Percentiles rank a stretch among this genome's conserved stretches.
Conservation (phyloP, 805 yeast species). For the Groenewaldozyma salmanticensis region DNA sequence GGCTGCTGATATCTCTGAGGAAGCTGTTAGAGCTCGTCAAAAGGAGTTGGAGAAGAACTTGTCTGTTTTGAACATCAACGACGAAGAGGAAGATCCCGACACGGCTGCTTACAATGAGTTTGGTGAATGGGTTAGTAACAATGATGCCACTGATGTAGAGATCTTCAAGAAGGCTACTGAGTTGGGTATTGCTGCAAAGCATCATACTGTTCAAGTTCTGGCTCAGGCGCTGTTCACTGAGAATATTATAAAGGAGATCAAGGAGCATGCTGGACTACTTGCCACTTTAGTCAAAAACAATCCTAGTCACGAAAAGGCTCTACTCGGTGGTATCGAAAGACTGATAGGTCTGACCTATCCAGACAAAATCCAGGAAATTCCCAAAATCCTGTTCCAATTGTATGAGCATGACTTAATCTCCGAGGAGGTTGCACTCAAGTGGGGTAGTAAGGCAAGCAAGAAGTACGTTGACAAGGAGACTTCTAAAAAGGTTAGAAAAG, state of each 20-base stretch:
- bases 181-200: conserved; percentile 58
- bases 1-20: conserved; percentile 96
- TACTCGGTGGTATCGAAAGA: conserved; percentile 94
- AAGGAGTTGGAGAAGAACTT: conserved; percentile 52
- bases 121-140: conserved; percentile 80
- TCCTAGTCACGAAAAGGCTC: conserved; percentile 64
- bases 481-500: conserved; percentile 88
- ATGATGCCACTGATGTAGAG: conserved; percentile 70
- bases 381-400: conserved; percentile 70
- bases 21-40: conserved; percentile 89
- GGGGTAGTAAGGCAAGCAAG: conserved; percentile 90
- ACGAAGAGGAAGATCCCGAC: conserved; percentile 32
- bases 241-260: conserved; percentile 61
- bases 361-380: conserved; percentile 57
- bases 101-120: conserved; percentile 53
- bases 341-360: conserved; percentile 76
- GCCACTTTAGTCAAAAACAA: conserved; percentile 56
- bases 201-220: conserved; percentile 78
- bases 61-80: conserved; percentile 36
- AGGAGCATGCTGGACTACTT: conserved; percentile 72
- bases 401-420: conserved; percentile 78
- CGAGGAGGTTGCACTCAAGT: conserved; percentile 69
- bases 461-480: conserved; percentile 88
- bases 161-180: conserved; percentile 84
- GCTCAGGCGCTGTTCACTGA: conserved; percentile 79